These are phyloP conservation scores for Syncephalastrum sp. DNA, from an alignment of 371 early-diverging fungal genomes.

Conservation along the genomic window DNA sequence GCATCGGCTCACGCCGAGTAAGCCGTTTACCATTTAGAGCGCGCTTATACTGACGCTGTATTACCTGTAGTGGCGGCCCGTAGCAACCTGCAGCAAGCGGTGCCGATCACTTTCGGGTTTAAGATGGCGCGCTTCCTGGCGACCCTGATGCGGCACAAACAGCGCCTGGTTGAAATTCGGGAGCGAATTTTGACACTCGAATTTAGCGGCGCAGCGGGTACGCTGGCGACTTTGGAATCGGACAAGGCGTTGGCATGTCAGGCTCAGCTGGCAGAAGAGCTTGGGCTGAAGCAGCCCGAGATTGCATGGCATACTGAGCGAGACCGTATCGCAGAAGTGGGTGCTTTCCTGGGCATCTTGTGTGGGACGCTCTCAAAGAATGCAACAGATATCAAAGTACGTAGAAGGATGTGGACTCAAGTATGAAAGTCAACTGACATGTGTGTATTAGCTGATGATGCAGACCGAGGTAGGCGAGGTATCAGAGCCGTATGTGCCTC, in stretches of 20 bases:
- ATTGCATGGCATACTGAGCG: constrained; percentile 23
- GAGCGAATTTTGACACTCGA: constrained; percentile 11
- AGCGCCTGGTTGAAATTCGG: constrained; percentile 13
- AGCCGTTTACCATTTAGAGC: not conserved
- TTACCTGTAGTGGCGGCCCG: constrained; percentile 16
- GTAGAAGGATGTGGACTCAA: not conserved
- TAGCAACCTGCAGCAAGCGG: constrained; percentile 24
- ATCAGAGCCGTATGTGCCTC: constrained; percentile 21
- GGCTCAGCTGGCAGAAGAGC: constrained; percentile 14
- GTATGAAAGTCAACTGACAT: not conserved
- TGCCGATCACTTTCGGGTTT: constrained; percentile 24
- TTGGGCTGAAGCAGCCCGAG: constrained; percentile 13
- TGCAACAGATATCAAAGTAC: constrained; percentile 21
- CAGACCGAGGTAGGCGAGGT: constrained; percentile 27
- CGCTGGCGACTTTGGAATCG: constrained; percentile 14
- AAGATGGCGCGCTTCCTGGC: constrained; percentile 22
- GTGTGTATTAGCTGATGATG: constrained; percentile 17
- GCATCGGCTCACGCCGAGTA: constrained; percentile 18
- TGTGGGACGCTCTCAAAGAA: constrained; percentile 19
- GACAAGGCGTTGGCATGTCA: constrained; percentile 15
- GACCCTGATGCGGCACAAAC: constrained; percentile 16
- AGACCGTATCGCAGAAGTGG: constrained; percentile 16
- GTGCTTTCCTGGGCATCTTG: constrained; percentile 11
- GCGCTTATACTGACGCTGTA: not conserved
- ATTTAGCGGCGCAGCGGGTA: constrained; percentile 21